Percentiles rank a stretch among this genome's conserved stretches.
Conservation (phyloP, 2,329 filamentous ascomycete genomes). For the Phaeomoniella chlamydospora region DNA sequence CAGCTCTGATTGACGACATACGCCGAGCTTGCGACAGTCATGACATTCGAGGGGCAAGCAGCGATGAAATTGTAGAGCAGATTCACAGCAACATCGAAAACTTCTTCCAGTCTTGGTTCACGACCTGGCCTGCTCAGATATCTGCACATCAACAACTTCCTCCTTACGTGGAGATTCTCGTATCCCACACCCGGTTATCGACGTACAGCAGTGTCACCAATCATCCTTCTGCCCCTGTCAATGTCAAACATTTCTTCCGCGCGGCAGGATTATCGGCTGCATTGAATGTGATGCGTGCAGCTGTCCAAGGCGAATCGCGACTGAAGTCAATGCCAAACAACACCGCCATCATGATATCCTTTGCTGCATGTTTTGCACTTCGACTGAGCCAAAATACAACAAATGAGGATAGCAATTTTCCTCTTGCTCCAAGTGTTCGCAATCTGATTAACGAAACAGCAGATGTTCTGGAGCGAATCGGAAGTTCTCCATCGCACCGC, state of each 20-base stretch:
- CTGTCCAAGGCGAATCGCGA: slow-evolving; percentile 55
- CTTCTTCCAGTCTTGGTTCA: slow-evolving; percentile 53
- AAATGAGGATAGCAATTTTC: slow-evolving; percentile 38
- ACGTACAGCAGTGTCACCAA: slow-evolving; percentile 64
- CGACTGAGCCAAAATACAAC: slow-evolving; percentile 42
- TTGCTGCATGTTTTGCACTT: slow-evolving; percentile 56
- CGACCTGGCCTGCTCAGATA: slow-evolving; percentile 46
- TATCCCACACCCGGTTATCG: slow-evolving; percentile 59
- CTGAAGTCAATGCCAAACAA: slow-evolving; percentile 68
- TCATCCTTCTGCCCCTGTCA: slow-evolving; percentile 53
- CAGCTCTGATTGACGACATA: slow-evolving; percentile 20
- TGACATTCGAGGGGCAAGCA: slow-evolving; percentile 15
- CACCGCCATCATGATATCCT: slow-evolving; percentile 65
- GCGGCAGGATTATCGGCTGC: slow-evolving; percentile 57
- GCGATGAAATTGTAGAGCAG: slow-evolving; percentile 16
- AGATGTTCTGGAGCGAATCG: slow-evolving; percentile 54
- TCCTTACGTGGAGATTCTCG: slow-evolving; percentile 61
- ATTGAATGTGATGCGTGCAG: slow-evolving; percentile 59
- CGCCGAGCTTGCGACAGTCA: slow-evolving; percentile 22
- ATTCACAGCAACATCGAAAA: slow-evolving; percentile 48
- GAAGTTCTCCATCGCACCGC: slow-evolving; percentile 49
- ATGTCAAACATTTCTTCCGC: slow-evolving; percentile 60
- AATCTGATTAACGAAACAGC: slow-evolving; percentile 55
- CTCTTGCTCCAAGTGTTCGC: slow-evolving; percentile 47
- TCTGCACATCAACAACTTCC: slow-evolving; percentile 29